These are phyloP conservation scores for Cylindrotheca fusiformis DNA, from an alignment of 108 stramenopile genomes.

Conservation along the genomic window DNA sequence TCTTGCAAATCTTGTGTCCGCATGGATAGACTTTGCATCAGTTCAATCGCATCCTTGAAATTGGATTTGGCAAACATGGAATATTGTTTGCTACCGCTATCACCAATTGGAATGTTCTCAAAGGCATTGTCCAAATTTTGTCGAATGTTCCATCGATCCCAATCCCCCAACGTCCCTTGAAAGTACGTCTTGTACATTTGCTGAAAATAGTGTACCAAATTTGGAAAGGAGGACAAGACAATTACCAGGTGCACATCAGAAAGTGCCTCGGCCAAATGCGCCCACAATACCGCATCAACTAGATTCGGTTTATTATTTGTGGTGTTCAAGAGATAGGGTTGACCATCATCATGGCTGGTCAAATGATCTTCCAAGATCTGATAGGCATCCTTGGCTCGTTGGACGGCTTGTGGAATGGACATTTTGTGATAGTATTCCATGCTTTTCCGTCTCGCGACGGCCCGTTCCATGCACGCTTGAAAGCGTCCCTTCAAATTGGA, in stretches of 20 bases:
- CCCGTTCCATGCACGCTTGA: constrained; percentile 52
- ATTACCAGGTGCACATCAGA: constrained; percentile 67
- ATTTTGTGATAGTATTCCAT: constrained; percentile 16
- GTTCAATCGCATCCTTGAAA: constrained; percentile 54
- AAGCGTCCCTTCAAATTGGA: constrained; percentile 40
- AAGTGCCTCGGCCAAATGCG: constrained; percentile 67
- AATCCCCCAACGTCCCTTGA: constrained; percentile 17
- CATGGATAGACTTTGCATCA: constrained; percentile 64
- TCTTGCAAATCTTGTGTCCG: constrained; percentile 57
- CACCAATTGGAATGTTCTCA: constrained; percentile 38
- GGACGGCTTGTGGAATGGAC: constrained; percentile 41
- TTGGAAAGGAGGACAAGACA: constrained; percentile 50
- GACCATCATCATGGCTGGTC: background rate
- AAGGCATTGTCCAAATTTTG: constrained; percentile 54
- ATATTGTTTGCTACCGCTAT: background rate
- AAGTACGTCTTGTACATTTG: constrained; percentile 54
- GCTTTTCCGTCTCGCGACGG: constrained; percentile 29
- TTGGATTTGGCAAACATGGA: background rate
- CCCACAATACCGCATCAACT: constrained; percentile 65
- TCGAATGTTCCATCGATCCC: constrained; percentile 39
- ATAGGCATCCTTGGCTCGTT: constrained; percentile 49
- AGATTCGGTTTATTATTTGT: constrained; percentile 26
- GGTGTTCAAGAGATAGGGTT: constrained; percentile 46
- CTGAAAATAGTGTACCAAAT: constrained; percentile 58
- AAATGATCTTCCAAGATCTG: constrained; percentile 44